Evolutionary conservation across 108 stramenopile species (phyloP).

Genomic region (Phaeodactylum tricornutum): DNA sequence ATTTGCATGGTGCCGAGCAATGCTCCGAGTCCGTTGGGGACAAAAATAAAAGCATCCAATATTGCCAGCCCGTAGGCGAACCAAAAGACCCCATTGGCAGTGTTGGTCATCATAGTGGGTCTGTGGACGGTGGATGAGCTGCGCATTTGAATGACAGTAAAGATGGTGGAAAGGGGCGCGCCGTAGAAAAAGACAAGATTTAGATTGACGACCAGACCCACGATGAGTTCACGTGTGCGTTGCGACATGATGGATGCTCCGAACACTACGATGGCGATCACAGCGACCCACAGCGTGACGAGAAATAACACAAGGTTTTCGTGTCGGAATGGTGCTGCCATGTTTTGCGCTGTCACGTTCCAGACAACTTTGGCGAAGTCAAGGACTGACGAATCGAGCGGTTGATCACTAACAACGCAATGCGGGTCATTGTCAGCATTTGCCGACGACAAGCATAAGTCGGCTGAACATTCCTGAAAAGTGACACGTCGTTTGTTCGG

Average conservation of each 20-base stretch:
- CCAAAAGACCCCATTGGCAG: constrained; percentile 67
- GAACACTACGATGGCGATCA: constrained; percentile 31
- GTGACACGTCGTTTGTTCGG: neutral
- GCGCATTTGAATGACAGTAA: constrained; percentile 34
- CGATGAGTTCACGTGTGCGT: constrained; percentile 29
- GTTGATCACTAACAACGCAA: neutral
- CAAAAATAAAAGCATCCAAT: constrained; percentile 48
- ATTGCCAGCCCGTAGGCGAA: constrained; percentile 54
- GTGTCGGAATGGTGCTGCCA: constrained; percentile 47
- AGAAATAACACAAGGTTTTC: constrained; percentile 45
- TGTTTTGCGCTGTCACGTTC: constrained; percentile 48
- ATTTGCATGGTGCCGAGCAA: constrained; percentile 50
- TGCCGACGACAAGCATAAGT: neutral
- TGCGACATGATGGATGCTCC: constrained; percentile 8
- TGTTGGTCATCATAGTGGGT: constrained; percentile 63
- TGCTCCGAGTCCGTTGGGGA: constrained; percentile 69
- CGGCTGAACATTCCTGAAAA: neutral
- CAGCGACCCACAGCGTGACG: constrained; percentile 29
- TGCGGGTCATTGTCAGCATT: neutral
- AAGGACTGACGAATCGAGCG: neutral
- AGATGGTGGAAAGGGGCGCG: constrained; percentile 65
- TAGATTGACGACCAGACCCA: constrained; percentile 55
- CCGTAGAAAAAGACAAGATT: constrained; percentile 78
- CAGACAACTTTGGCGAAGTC: constrained; percentile 37
- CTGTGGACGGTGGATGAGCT: constrained; percentile 50